Base-by-base conservation (phyloP, 1,284 basidiomycete genomes). In the Pyrrhoderma noxium region DNA sequence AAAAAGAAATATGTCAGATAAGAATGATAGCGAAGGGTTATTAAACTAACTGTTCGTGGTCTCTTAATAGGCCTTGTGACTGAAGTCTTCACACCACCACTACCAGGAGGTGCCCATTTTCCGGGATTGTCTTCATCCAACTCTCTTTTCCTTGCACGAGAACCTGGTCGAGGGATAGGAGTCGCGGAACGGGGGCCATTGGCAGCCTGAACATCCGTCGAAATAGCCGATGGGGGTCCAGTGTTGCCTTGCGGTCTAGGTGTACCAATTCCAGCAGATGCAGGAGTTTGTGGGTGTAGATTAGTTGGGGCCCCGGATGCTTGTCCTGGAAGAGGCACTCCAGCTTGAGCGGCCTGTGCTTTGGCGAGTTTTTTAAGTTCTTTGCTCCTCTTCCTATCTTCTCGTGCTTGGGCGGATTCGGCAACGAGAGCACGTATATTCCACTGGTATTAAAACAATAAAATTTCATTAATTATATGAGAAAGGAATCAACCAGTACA, bases 361-460 rank as follows among this genome's bases (percentile, higher is more conserved):
- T 83, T 84, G 51, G 79, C 80, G 43, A 82, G 73, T 53, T 77
- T 78, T 67, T 80, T 86, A 59, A 78, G 71, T 65, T 87, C 84
- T 71, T 86, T 87, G 81, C 86, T 74, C 68, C 78, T 81, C 71
- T 82, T 87, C 62, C 85, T 71, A 68, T 88, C 85, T 67, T 89
- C 85, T 48, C 82, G 72, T 47, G 82, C 85, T 65, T 89, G 85
- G 2, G 82, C 76, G 8, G 84, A 80, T 65, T 85, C 84, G 38
- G 76, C 68, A 11, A 87, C 70, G 22, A 89, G 69, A 8, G 75
- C 64, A 55, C 71, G 74, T 34, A 76, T 70, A 62, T 86, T 88
- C 84, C 84, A 89, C 85, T 88, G 59, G n/a, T 22, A 5, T 5
- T 5, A 31, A 5, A 31, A 5, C 11, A 5, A 11, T 5, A 31